Evolutionary conservation across 305 asterid species (phyloP).

Genomic region (Fraxinus nigra): DNA sequence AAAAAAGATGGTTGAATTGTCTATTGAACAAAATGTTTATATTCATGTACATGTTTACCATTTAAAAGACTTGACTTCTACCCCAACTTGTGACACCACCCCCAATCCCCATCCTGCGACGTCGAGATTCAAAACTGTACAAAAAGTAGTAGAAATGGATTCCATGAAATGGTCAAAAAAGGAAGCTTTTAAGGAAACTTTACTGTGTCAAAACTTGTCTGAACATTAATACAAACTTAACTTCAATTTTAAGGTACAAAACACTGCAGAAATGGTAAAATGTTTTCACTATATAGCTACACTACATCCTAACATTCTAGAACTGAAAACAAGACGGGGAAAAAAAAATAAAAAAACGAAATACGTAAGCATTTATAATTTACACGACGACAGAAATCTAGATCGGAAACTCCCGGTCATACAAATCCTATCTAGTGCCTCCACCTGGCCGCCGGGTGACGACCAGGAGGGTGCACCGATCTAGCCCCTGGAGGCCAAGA

Average conservation of each 20-base stretch:
- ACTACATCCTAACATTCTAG: background rate
- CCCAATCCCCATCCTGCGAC: background rate
- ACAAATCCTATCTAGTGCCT: slow-evolving; percentile 22
- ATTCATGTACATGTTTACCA: slow-evolving; percentile 3
- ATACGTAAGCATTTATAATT: slow-evolving; percentile 13
- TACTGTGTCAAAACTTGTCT: background rate
- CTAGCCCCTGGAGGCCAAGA: slow-evolving; percentile 27
- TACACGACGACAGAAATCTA: slow-evolving; percentile 22
- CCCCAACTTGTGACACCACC: background rate
- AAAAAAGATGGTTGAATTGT: background rate
- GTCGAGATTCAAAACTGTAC: background rate
- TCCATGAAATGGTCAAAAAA: background rate
- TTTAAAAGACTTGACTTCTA: background rate
- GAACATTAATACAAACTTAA: background rate
- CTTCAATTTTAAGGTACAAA: background rate
- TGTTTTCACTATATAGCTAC: background rate
- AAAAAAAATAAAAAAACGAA: too few relatives aligned
- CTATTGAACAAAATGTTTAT: background rate
- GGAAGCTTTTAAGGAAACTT: background rate
- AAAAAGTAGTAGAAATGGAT: background rate
- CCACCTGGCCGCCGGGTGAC: slow-evolving; percentile 41
- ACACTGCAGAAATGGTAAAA: background rate
- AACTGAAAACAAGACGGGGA: background rate
- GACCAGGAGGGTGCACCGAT: slow-evolving; percentile 35
- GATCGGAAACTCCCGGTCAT: background rate